Percentiles rank a stretch among this genome's conserved stretches.
These are phyloP conservation scores for Rhizopogon rudus DNA, from an alignment of 768 basidiomycete species.

Conservation along the genomic window DNA sequence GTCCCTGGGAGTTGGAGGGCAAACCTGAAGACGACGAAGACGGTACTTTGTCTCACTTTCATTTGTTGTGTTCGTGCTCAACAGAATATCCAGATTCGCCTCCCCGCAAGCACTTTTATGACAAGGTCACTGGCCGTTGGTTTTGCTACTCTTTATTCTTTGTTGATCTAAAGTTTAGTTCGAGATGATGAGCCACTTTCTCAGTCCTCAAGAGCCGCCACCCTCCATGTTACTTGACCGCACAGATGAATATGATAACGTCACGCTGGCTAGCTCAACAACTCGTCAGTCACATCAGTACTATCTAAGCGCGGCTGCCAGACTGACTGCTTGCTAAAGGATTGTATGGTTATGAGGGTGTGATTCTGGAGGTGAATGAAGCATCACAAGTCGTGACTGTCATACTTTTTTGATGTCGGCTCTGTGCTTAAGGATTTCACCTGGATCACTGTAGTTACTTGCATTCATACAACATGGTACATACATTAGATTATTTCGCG, in stretches of 20 bases:
- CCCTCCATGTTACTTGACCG: conserved; percentile 80
- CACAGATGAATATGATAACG: conserved; percentile 67
- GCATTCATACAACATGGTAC: conserved; percentile 1
- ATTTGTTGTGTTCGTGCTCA: not conserved
- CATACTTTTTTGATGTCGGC: conserved; percentile 42
- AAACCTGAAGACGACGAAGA: conserved; percentile 80
- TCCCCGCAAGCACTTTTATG: conserved; percentile 66
- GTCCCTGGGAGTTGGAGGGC: conserved; percentile 85
- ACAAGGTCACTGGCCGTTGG: conserved; percentile 42
- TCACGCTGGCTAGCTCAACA: conserved; percentile 62
- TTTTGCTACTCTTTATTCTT: not conserved
- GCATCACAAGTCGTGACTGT: conserved; percentile 74
- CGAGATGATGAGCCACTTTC: conserved; percentile 73
- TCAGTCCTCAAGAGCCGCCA: conserved; percentile 67
- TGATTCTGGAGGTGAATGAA: conserved; percentile 76
- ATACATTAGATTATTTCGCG: not conserved
- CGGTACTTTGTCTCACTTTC: conserved; percentile 34
- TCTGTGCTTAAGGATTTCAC: not conserved
- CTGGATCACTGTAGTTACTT: not conserved
- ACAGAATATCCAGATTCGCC: conserved; percentile 54
- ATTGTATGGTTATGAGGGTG: conserved; percentile 74
- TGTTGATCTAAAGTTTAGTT: conserved; percentile 40
- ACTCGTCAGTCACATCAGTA: conserved; percentile 47
- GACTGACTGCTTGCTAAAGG: conserved; percentile 7
- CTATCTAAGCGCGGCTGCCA: not conserved